Percentiles rank a stretch among this genome's conserved stretches.
Evolutionary conservation across 768 basidiomycete genomes (phyloP).

Genomic region (Psilocybe tampanensis): DNA sequence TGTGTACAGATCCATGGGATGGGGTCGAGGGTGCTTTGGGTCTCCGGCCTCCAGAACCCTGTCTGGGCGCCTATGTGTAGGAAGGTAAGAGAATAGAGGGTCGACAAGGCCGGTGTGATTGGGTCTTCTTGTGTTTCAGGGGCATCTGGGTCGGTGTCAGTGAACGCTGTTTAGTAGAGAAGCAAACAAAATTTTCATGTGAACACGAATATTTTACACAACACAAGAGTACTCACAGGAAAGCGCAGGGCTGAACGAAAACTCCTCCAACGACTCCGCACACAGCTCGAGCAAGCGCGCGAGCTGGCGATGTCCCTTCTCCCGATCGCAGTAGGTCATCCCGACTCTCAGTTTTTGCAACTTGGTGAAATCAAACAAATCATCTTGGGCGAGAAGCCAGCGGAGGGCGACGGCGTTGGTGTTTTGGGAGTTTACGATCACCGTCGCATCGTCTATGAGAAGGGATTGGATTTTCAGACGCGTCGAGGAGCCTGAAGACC

Average conservation of each 20-base stretch:
- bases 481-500: too few relatives aligned
- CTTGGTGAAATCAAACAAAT: background rate
- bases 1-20: background rate
- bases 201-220: background rate
- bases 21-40: background rate
- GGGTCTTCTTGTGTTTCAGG: background rate
- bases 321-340: background rate
- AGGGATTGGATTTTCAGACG: background rate
- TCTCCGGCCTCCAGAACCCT: background rate
- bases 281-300: background rate
- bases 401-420: background rate
- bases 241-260: background rate
- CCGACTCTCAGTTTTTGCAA: background rate
- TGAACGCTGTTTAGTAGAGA: background rate
- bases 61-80: background rate
- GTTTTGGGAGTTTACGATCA: background rate
- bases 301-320: background rate
- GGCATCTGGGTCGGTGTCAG: too few relatives aligned
- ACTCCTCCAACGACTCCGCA: background rate
- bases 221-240: background rate
- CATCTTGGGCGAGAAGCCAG: background rate
- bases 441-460: background rate
- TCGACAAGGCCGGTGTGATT: background rate
- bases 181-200: background rate
- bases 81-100: background rate